Percentiles rank a stretch among this genome's conserved stretches.
Conservation (phyloP, 2,329 filamentous ascomycete genomes). For the Trichoderma cornu-damae region DNA sequence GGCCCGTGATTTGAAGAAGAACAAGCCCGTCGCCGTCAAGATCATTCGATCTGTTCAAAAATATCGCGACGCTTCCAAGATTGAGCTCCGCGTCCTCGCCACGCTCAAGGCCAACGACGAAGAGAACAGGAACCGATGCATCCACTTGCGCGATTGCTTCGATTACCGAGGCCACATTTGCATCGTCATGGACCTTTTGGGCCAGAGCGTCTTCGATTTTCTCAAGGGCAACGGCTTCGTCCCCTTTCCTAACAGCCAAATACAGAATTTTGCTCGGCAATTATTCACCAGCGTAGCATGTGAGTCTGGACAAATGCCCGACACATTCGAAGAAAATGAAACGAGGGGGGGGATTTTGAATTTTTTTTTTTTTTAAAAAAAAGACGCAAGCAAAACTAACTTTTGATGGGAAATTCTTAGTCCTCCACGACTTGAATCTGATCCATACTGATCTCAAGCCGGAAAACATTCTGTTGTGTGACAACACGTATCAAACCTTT, state of each 20-base stretch:
- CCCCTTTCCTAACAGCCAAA: conserved; percentile 96
- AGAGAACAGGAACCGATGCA: conserved; percentile 90
- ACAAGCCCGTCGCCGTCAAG: conserved; percentile 84
- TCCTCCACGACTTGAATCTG: conserved; percentile 92
- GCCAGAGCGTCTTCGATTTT: conserved; percentile 97
- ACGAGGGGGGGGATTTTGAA: no score
- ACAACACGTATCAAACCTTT: conserved; percentile 63
- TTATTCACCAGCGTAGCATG: conserved; percentile 97
- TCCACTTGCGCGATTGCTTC: conserved; percentile 93
- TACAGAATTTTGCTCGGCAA: conserved; percentile 93
- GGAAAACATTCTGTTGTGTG: conserved; percentile 63
- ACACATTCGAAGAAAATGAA: no score
- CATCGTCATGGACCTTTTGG: conserved; percentile 70
- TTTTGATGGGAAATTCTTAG: conserved; percentile 44
- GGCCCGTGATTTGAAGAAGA: conserved; percentile 72
- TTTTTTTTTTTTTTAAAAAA: no score
- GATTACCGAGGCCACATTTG: conserved; percentile 97
- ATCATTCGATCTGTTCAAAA: conserved; percentile 98
- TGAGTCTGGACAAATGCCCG: conserved; percentile 45
- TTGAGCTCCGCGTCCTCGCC: conserved; percentile 87
- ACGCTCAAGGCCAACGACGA: conserved; percentile 89
- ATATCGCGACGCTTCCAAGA: conserved; percentile 91
- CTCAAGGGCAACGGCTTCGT: conserved; percentile 93
- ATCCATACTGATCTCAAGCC: conserved; percentile 83
- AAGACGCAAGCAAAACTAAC: background rate